A percentile compares a stretch with the other conserved stretches of the same genome.
Evolutionary conservation across 805 yeast species (phyloP).

Genomic region (Myxozyma lipomycoides): DNA sequence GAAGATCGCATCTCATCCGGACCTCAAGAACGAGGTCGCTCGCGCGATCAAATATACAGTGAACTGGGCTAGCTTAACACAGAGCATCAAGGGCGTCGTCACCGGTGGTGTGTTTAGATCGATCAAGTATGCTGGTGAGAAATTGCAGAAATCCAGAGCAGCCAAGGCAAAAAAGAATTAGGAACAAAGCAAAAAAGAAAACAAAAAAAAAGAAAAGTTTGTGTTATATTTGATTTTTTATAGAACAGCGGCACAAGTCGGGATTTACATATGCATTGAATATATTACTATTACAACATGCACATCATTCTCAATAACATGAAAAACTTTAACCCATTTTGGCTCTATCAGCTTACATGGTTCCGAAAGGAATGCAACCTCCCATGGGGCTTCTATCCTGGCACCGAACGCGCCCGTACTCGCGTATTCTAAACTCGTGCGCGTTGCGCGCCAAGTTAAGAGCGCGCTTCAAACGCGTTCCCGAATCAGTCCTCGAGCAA

Average conservation of each 20-base stretch:
- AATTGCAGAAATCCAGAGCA: slow-evolving; percentile 43
- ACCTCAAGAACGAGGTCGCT: slow-evolving; percentile 39
- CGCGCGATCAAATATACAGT: slow-evolving; percentile 54
- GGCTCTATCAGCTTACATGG: no score
- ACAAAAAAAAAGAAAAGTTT: not conserved
- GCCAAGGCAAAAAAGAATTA: slow-evolving; percentile 9
- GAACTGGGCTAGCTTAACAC: slow-evolving; percentile 63
- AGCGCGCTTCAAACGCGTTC: no score
- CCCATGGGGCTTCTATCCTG: not conserved
- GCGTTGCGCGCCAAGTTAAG: no score
- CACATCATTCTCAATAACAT: no score
- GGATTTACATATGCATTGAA: no score
- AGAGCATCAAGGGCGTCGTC: slow-evolving; percentile 74
- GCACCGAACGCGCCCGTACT: not conserved
- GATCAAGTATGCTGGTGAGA: slow-evolving; percentile 70
- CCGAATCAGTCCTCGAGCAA: no score
- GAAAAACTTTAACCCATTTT: no score
- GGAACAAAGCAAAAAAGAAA: not conserved
- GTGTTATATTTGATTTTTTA: no score
- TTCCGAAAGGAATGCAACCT: no score
- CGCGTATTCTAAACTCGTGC: no score
- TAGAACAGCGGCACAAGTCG: no score
- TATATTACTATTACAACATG: no score
- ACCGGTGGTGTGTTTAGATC: slow-evolving; percentile 81
- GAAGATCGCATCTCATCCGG: slow-evolving; percentile 44